Percentiles rank a stretch among this genome's conserved stretches.
Conservation (phyloP, 192 early-diverging fungal genomes). For the Backusella sp. region DNA sequence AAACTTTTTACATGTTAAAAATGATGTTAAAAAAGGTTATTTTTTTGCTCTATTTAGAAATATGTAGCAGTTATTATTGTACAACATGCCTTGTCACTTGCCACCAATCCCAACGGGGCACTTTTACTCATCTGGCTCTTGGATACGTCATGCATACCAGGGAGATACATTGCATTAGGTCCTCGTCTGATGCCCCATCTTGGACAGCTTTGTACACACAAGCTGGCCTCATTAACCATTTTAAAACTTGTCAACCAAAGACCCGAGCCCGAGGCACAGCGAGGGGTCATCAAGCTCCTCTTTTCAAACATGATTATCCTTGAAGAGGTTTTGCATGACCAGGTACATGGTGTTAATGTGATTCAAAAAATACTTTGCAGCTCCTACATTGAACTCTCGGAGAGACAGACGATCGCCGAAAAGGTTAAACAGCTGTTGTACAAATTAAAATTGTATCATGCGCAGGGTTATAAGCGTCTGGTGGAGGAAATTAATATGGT, state of each 20-base stretch:
- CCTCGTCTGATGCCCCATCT: constrained; percentile 80
- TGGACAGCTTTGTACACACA: constrained; percentile 81
- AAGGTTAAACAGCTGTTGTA: constrained; percentile 58
- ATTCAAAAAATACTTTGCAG: constrained; percentile 88
- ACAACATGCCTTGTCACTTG: constrained; percentile 74
- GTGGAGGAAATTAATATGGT: constrained; percentile 72
- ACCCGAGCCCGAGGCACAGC: constrained; percentile 86
- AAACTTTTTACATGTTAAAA: neutral
- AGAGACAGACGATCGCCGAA: constrained; percentile 78
- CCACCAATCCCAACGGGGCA: constrained; percentile 89
- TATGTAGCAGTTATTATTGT: constrained; percentile 88
- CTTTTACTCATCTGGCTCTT: constrained; percentile 93
- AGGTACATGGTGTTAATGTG: constrained; percentile 82
- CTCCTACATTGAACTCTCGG: constrained; percentile 70
- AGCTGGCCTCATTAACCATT: constrained; percentile 82
- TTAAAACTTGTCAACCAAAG: constrained; percentile 91
- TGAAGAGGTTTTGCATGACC: constrained; percentile 72
- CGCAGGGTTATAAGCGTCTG: constrained; percentile 77
- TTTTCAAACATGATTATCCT: constrained; percentile 62
- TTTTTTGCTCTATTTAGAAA: constrained; percentile 57
- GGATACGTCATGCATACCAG: constrained; percentile 80
- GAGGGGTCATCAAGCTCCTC: constrained; percentile 81
- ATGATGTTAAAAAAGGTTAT: neutral
- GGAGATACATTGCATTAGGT: constrained; percentile 82
- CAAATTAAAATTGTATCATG: constrained; percentile 61